phyloP scores from a whole-genome alignment of 108 stramenopile genomes.

The Cyclotella cryptica region DNA sequence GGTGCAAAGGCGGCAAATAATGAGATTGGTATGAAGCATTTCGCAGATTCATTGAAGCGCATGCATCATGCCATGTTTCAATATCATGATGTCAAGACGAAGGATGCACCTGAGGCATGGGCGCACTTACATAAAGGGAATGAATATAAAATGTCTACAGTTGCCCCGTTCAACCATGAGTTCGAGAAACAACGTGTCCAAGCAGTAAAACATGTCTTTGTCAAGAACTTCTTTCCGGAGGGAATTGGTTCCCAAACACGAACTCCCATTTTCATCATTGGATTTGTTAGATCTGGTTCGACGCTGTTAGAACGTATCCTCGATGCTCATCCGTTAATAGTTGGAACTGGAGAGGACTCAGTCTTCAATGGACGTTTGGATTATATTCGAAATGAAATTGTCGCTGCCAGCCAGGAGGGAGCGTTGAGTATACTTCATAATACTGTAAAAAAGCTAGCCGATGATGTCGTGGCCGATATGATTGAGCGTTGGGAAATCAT shows the following conservation, averaged over 20 bases:
- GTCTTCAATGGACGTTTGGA: constrained; percentile 86
- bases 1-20: constrained; percentile 15
- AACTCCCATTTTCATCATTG: constrained; percentile 88
- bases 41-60: constrained; percentile 64
- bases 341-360: constrained; percentile 89
- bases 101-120: constrained; percentile 71
- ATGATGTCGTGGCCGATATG: constrained; percentile 75
- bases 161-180: constrained; percentile 63
- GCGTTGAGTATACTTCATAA: constrained; percentile 35
- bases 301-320: constrained; percentile 87
- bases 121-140: constrained; percentile 63
- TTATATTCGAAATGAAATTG: constrained; percentile 75
- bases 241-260: constrained; percentile 64
- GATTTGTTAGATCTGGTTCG: constrained; percentile 86
- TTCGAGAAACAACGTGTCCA: constrained; percentile 63
- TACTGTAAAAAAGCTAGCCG: constrained; percentile 64
- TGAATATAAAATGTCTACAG: constrained; percentile 68
- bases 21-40: constrained; percentile 25
- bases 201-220: constrained; percentile 72
- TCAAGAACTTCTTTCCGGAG: constrained; percentile 68
- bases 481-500: constrained; percentile 67
- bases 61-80: constrained; percentile 78
- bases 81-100: constrained; percentile 84
- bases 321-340: constrained; percentile 85
- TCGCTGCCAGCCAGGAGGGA: constrained; percentile 60